A percentile compares a stretch with the other conserved stretches of the same genome.
Evolutionary conservation across 2,329 filamentous ascomycete genomes (phyloP).

Genomic region (Pseudocercospora macadamiae): DNA sequence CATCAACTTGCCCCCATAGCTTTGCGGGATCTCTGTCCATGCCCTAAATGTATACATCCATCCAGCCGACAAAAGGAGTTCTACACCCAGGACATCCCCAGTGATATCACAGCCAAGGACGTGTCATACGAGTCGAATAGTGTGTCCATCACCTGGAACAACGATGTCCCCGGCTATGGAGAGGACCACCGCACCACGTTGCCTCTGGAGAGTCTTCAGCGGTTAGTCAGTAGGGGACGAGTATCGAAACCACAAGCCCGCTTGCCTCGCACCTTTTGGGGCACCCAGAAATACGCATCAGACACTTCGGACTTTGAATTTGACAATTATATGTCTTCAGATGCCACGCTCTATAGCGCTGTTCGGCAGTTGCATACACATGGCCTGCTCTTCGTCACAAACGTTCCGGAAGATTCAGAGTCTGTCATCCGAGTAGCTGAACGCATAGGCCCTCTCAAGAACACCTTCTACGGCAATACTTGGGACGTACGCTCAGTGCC

Average conservation of each 20-base stretch:
- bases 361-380: constrained; percentile 65
- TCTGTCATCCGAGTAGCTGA: constrained; percentile 67
- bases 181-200: constrained; percentile 47
- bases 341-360: constrained; percentile 61
- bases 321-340: constrained; percentile 68
- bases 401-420: constrained; percentile 62
- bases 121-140: constrained; percentile 37
- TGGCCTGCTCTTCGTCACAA: constrained; percentile 76
- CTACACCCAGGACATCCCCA: constrained; percentile 65
- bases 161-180: constrained; percentile 54
- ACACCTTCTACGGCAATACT: constrained; percentile 88
- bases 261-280: constrained; percentile 43
- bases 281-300: constrained; percentile 47
- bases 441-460: constrained; percentile 75
- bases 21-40: constrained; percentile 63
- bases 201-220: constrained; percentile 14
- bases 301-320: constrained; percentile 67
- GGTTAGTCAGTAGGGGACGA: constrained; percentile 2
- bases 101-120: constrained; percentile 46
- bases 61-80: constrained; percentile 67
- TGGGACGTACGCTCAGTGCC: constrained; percentile 87
- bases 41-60: constrained; percentile 59
- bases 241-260: neutral
- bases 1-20: constrained; percentile 32
- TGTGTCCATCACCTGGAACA: constrained; percentile 60